Base-by-base conservation (phyloP, 2,329 filamentous ascomycete genomes). In the Polytolypa hystricis region DNA sequence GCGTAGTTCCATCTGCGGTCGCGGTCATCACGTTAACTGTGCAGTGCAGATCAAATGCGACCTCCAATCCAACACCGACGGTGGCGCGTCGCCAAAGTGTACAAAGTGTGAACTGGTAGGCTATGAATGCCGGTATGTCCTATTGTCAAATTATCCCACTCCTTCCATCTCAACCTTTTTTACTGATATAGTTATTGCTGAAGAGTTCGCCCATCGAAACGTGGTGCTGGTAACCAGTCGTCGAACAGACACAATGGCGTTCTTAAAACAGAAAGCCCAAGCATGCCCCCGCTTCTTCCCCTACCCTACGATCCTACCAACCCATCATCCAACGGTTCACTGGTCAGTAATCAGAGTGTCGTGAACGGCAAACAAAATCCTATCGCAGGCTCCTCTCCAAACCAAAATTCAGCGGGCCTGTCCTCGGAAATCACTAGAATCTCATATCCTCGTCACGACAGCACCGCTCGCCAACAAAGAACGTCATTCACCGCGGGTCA, bases 71-170 rank as follows among this genome's bases (percentile, higher is more conserved):
- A 38, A 33, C 21, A 38, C 32, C 21, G 19, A 26, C 19, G 35
- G 30, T 9, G 19, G 35, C 17, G 35, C 30, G 17, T 30, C 35
- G 21, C 26, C 35, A 9, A 12, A 28, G 4, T 38, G 36, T 21
- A 25, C 29, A 7, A 25, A 30, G 14, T 38, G 36, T 18, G 36
- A 32, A 20, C 12, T 19, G 10, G 36, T 30, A 5, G 36, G 36
- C n/a, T 29, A 33, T 21, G 36, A 38, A 16, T 38, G 36, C 36
- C 36, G 36, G 36, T 38, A 38, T 19, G 36, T 33, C 11, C 10
- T 4, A 12, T 7, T 3, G 14, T 11, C 6, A 16, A 14, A 27
- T 19, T 29, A 21, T 12, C 29, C 12, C 9, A 30, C n/a, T 18
- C 16, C 30, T 29, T 30, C 7, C 28, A n/a, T 16, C 7, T 16